Percentiles rank a stretch among this genome's conserved stretches.
phyloP scores from a whole-genome alignment of 2,329 filamentous ascomycete species.

The Albophoma yamanashiensis region DNA sequence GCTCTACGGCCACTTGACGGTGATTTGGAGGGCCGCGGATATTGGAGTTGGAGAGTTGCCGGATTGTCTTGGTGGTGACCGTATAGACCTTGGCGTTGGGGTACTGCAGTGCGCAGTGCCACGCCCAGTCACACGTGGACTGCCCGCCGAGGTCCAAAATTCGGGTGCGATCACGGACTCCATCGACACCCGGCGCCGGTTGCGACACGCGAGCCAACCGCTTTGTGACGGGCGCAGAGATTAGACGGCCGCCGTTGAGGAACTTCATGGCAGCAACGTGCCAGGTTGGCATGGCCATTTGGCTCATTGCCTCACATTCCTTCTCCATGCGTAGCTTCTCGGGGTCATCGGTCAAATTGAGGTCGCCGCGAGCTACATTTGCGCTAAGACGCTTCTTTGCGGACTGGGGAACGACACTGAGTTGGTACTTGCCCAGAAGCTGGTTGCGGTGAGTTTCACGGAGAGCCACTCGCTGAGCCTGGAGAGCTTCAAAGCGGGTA shows the following conservation, averaged over 20 bases:
- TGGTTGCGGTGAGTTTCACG: conserved; percentile 65
- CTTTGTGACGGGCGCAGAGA: conserved; percentile 53
- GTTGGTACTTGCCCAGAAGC: conserved; percentile 74
- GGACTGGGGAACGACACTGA: conserved; percentile 57
- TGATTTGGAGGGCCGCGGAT: conserved; percentile 82
- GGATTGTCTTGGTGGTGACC: conserved; percentile 63
- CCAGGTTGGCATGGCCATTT: conserved; percentile 53
- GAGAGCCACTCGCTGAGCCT: conserved; percentile 69
- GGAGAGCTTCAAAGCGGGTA: conserved; percentile 78
- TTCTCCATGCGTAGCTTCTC: conserved; percentile 58
- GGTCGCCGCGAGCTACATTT: conserved; percentile 65
- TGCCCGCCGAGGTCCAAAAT: conserved; percentile 84
- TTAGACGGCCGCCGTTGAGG: conserved; percentile 53
- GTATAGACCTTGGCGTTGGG: conserved; percentile 82
- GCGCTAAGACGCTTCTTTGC: conserved; percentile 61
- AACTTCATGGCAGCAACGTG: conserved; percentile 50
- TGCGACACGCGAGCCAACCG: conserved; percentile 45
- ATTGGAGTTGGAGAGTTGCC: conserved; percentile 61
- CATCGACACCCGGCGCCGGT: conserved; percentile 31
- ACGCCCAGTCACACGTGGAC: conserved; percentile 85
- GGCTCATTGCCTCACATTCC: conserved; percentile 68
- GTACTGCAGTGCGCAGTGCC: conserved; percentile 81
- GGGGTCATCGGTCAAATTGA: conserved; percentile 50
- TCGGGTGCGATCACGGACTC: conserved; percentile 43
- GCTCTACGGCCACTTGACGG: conserved; percentile 66